Conservation (phyloP, 257 asterid genomes). For the Capsicum chinense region DNA sequence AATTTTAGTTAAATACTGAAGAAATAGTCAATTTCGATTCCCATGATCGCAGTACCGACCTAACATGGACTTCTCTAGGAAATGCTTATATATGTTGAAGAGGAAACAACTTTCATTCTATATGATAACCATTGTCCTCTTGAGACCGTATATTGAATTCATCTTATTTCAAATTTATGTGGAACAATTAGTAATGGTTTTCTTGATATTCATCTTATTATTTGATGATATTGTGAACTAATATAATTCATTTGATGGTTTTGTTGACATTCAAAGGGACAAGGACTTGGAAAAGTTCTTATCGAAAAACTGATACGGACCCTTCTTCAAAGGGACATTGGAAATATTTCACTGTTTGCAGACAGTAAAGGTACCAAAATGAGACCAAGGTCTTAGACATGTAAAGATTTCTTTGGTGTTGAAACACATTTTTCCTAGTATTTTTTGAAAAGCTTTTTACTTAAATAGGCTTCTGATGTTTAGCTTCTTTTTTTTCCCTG, state of each 20-base stretch:
- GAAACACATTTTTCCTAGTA: neutral
- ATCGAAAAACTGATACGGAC: constrained; percentile 83
- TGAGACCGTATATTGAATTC: neutral
- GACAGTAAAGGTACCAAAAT: constrained; percentile 76
- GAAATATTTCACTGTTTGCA: constrained; percentile 91
- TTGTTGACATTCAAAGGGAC: constrained; percentile 61
- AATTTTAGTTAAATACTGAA: neutral
- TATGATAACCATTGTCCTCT: neutral
- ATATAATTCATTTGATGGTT: neutral
- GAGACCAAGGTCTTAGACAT: neutral
- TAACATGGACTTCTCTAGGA: neutral
- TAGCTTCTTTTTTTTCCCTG: neutral
- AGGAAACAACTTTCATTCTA: neutral
- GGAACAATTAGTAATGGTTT: neutral
- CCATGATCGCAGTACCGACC: neutral
- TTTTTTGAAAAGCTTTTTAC: neutral
- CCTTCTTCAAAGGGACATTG: constrained; percentile 87
- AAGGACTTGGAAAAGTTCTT: constrained; percentile 92
- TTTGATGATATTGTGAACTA: neutral
- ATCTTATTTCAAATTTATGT: constrained; percentile 5
- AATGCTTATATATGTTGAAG: constrained; percentile 10
- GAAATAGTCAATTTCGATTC: neutral
- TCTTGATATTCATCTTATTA: neutral
- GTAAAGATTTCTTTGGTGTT: neutral
- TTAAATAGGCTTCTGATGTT: neutral